Evolutionary conservation across 768 basidiomycete species (phyloP), one percentile per base, ranked within the genome.

Genomic region (Trametes maxima): DNA sequence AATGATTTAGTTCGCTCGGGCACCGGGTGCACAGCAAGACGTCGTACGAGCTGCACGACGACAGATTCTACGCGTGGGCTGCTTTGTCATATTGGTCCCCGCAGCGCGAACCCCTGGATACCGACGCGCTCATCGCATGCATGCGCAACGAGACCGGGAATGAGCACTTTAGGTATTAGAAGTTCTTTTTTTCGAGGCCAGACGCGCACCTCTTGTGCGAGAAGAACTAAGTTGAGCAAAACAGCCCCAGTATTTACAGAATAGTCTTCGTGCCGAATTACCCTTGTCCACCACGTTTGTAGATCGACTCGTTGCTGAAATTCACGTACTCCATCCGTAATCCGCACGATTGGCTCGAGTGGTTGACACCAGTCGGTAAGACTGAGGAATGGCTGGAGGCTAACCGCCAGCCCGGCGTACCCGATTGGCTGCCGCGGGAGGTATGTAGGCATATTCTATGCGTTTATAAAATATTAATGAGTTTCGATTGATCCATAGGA

Each of bases 141-240:
- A 57, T 70, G 28, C 66, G 67, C 52, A 51, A 69, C 42, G 25
- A 12, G 28, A 48, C 51, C 10, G 58, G 52, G 14, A 37, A 47
- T 21, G 25, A n/a, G n/a, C n/a, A 59, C 17, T 65, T 72, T 55
- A 80, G 80, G 8, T 82, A 81, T 62, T 80, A 77, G 78, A 67
- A 64, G 44, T 77, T 50, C 47, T 59, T 55, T 49, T 59, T 55
- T 49, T 42, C 19, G 36, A 8, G 39, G 46, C 35, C 42, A 8
- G 49, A 59, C 6, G 47, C 45, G 3, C 52, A 57, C 43, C 19
- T 44, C 19, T 4, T 22, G n/a, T 58, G 51, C 42, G 55, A 57
- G 25, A 19, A 49, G 52, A 58, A 63, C 22, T 54, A 37, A 22
- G n/a, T n/a, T n/a, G n/a, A n/a, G n/a, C n/a, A n/a, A n/a, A n/a